phyloP scores from a whole-genome alignment of 306 rosid species.

The Dryas drummondii region DNA sequence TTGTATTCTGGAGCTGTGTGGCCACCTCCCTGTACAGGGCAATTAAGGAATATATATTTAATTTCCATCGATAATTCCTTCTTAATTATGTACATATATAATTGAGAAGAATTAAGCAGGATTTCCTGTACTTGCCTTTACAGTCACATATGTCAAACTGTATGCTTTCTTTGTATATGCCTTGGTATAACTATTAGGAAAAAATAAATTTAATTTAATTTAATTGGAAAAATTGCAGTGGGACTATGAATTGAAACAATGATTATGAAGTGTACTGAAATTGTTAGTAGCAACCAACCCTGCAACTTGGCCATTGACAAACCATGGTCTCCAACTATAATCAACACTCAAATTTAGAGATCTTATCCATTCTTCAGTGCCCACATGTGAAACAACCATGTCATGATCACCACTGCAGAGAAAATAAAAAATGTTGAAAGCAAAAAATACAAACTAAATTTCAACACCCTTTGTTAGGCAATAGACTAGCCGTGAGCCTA shows the following conservation, averaged over 20 bases:
- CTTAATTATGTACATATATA: too few relatives aligned
- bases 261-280: neutral
- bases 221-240: neutral
- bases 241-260: neutral
- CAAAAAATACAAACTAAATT: too few relatives aligned
- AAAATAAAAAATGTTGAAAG: too few relatives aligned
- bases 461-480: too few relatives aligned
- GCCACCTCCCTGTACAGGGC: too few relatives aligned
- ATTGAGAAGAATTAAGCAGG: too few relatives aligned
- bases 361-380: slow-evolving; percentile 18
- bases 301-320: slow-evolving; percentile 18
- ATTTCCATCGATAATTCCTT: too few relatives aligned
- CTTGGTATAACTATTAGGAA: neutral
- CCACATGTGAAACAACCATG: slow-evolving; percentile 6
- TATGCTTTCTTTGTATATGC: neutral
- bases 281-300: neutral
- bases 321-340: slow-evolving; percentile 27
- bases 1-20: slow-evolving; percentile 14
- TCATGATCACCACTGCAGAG: slow-evolving; percentile 35
- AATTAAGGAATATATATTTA: too few relatives aligned
- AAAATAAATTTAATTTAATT: neutral
- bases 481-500: too few relatives aligned
- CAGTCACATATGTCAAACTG: slow-evolving; percentile 15
- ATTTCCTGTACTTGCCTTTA: slow-evolving; percentile 14
- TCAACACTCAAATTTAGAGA: neutral